Percentiles rank a stretch among this genome's conserved stretches.
Conservation (phyloP, 2,329 filamentous ascomycete species). For the Venturia carpophila region DNA sequence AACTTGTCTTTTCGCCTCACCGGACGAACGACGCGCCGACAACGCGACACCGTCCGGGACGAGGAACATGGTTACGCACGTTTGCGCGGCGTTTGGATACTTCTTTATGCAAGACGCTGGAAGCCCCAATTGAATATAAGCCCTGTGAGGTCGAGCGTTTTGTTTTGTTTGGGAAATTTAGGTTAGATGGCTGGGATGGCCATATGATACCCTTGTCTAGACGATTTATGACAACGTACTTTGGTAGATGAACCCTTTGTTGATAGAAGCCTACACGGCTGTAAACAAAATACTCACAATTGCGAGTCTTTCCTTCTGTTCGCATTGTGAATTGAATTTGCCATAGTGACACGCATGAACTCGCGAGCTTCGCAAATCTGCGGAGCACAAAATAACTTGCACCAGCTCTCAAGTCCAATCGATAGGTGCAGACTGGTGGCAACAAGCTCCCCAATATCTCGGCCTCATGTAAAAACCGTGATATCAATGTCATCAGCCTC, state of each 20-base stretch:
- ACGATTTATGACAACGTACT: background rate
- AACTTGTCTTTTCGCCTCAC: background rate
- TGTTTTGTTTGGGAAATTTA: conserved; percentile 6
- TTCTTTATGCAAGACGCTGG: background rate
- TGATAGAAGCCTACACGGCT: background rate
- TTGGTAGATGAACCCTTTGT: background rate
- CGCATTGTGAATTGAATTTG: no score
- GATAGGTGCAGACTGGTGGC: no score
- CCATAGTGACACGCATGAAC: no score
- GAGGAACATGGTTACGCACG: background rate
- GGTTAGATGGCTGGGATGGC: conserved; percentile 2
- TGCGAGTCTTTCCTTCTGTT: no score
- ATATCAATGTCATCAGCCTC: background rate
- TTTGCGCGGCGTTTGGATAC: background rate
- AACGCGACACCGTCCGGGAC: background rate
- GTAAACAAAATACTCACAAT: no score
- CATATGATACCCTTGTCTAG: conserved; percentile 8
- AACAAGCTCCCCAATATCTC: no score
- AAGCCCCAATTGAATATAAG: background rate
- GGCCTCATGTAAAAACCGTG: background rate
- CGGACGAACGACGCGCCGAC: background rate
- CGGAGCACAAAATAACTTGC: no score
- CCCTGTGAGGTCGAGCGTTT: background rate
- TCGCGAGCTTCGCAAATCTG: no score
- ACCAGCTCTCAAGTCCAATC: no score